Base-by-base conservation (phyloP, 1,139 yeast genomes). In the Hyphopichia pseudoburtonii region DNA sequence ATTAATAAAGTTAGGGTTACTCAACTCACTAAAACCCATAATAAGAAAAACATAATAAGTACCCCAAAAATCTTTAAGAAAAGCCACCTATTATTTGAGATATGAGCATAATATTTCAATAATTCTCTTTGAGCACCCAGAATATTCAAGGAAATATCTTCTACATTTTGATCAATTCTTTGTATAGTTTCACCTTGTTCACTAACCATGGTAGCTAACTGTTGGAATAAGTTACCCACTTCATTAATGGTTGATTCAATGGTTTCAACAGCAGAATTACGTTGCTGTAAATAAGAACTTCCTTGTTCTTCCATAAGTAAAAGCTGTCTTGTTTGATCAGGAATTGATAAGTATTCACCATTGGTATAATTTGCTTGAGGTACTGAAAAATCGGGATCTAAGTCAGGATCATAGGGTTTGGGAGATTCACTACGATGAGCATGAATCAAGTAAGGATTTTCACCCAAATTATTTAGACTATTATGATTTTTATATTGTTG, bases 121-220 rank as follows among this genome's bases (percentile, higher is more conserved):
- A 92, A 73, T 59, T 92, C 97, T 41, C 97, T 71, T 58, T 94
- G 98, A 0, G 99, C 98, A 1, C 97, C 97, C 24, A 78, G 67
- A 14, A 92, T 90, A 59, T 90, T 92, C 56, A 90, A 60, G 51
- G 87, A 81, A 36, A 92, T 88, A 53, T 94, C 97, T 50, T 90
- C 97, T 4, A 95, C 95, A 56, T 92, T 90, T 40, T 84, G 89
- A 62, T 94, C 98, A 46, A 92, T 92, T 54, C 97, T 73, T 60
- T 92, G 98, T 40, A 92, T 92, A 19, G 85, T 86, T 53, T 92
- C 98, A 30, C 97, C 94, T 63, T 92, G 99, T 60, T 94, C 98
- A 44, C 88, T 90, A 10, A 92, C 97, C 97, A 92, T 90, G 2
- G 95, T 86, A 3, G 97, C 96, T 51, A 92, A 73, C 62, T 92